Evolutionary conservation across 1,284 basidiomycete genomes (phyloP).

Genomic region (Fistulinella cinereoalba): DNA sequence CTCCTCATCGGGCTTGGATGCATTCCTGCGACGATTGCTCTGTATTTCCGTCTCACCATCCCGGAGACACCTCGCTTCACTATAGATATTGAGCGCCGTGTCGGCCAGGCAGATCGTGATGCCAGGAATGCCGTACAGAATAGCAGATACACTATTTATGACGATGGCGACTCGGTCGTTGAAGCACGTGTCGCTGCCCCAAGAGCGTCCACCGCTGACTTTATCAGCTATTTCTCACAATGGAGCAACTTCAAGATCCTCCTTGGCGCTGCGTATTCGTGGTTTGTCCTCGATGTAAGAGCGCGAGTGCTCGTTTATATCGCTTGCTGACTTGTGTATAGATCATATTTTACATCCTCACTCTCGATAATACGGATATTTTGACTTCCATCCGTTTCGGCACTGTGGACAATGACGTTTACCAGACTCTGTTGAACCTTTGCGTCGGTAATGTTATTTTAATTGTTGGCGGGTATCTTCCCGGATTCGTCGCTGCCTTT

Average conservation of each 20-base stretch:
- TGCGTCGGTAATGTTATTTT: constrained; percentile 44
- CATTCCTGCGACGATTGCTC: constrained; percentile 45
- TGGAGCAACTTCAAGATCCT: constrained; percentile 44
- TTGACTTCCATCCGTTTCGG: constrained; percentile 21
- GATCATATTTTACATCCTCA: constrained; percentile 58
- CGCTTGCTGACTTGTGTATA: constrained; percentile 25
- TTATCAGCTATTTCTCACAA: constrained; percentile 40
- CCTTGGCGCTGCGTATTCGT: constrained; percentile 46
- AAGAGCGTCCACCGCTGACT: constrained; percentile 44
- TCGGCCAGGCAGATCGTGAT: constrained; percentile 51
- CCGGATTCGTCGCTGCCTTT: constrained; percentile 49
- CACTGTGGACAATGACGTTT: constrained; percentile 13
- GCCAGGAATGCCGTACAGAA: constrained; percentile 47
- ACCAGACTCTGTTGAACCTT: constrained; percentile 23
- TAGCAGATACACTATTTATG: constrained; percentile 30
- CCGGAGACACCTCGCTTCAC: constrained; percentile 62
- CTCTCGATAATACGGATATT: constrained; percentile 51
- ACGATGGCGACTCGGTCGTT: constrained; percentile 38
- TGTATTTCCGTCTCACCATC: constrained; percentile 53
- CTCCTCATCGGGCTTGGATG: constrained; percentile 51
- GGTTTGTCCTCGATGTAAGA: constrained; percentile 59
- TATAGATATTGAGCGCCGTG: constrained; percentile 64
- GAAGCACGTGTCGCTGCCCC: constrained; percentile 43
- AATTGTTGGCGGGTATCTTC: constrained; percentile 46
- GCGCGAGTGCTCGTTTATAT: not conserved